Conservation (phyloP, 768 basidiomycete genomes). For the Xanthoconium stramineum region DNA sequence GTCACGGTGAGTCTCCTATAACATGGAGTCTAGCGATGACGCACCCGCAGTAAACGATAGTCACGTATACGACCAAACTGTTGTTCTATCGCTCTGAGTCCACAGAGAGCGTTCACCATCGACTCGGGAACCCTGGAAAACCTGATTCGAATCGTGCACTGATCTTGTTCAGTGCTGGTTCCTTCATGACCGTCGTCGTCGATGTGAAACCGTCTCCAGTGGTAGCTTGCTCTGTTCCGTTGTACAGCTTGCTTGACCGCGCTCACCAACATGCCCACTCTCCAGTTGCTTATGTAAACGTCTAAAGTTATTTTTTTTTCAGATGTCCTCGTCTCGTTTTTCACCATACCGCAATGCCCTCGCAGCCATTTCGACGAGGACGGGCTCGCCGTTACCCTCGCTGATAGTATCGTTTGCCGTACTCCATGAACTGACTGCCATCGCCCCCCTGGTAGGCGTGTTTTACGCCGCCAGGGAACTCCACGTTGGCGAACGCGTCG, state of each 20-base stretch:
- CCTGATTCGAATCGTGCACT: constrained; percentile 37
- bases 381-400: constrained; percentile 74
- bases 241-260: constrained; percentile 8
- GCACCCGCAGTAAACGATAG: constrained; percentile 41
- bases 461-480: constrained; percentile 68
- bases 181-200: constrained; percentile 21
- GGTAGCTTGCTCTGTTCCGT: background rate
- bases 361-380: constrained; percentile 57
- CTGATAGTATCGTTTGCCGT: constrained; percentile 75
- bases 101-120: constrained; percentile 48
- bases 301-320: background rate
- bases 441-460: constrained; percentile 68
- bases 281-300: constrained; percentile 22
- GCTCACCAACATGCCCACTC: constrained; percentile 8
- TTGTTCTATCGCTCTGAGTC: constrained; percentile 54
- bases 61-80: constrained; percentile 49
- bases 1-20: background rate
- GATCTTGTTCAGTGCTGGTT: background rate
- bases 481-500: constrained; percentile 66
- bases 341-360: constrained; percentile 54
- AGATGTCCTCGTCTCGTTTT: constrained; percentile 33
- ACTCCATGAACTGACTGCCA: constrained; percentile 82
- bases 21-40: constrained; percentile 2
- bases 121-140: constrained; percentile 40
- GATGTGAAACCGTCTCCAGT: constrained; percentile 18